These are phyloP conservation scores for Clavaria fumosa DNA, from an alignment of 768 basidiomycete genomes.

Conservation along the genomic window DNA sequence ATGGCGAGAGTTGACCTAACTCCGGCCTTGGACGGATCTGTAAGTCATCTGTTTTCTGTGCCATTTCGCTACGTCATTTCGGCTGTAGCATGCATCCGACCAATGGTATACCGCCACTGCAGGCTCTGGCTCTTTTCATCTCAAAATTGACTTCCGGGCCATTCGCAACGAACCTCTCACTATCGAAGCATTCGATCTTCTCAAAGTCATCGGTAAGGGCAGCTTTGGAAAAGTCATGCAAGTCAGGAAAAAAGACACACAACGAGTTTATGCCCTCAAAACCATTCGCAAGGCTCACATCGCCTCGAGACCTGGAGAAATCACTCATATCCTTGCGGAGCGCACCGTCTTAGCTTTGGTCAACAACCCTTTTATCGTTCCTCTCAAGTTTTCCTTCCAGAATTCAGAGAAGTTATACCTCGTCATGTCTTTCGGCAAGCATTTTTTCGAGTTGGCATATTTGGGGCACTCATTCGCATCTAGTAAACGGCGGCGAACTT, in stretches of 20 bases:
- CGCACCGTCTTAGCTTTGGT: conserved; percentile 93
- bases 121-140: conserved; percentile 83
- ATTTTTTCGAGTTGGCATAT: background rate
- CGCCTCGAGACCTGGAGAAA: conserved; percentile 89
- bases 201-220: conserved; percentile 97
- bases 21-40: conserved; percentile 67
- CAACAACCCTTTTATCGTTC: conserved; percentile 98
- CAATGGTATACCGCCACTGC: conserved; percentile 80
- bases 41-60: conserved; percentile 14
- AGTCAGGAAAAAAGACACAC: conserved; percentile 96
- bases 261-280: conserved; percentile 95
- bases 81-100: conserved; percentile 59
- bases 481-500: conserved; percentile 93
- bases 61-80: conserved; percentile 11
- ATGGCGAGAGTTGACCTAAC: conserved; percentile 87
- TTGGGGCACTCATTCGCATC: background rate
- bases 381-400: conserved; percentile 98
- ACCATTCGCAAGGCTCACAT: conserved; percentile 98
- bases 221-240: conserved; percentile 99
- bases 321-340: conserved; percentile 95
- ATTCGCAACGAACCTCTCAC: conserved; percentile 69
- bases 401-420: conserved; percentile 94
- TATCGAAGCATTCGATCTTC: conserved; percentile 93
- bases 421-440: conserved; percentile 86
- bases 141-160: conserved; percentile 90